Percentiles rank a stretch among this genome's conserved stretches.
These are phyloP conservation scores for Malassezia japonica DNA, from an alignment of 1,284 basidiomycete species.

Conservation along the genomic window DNA sequence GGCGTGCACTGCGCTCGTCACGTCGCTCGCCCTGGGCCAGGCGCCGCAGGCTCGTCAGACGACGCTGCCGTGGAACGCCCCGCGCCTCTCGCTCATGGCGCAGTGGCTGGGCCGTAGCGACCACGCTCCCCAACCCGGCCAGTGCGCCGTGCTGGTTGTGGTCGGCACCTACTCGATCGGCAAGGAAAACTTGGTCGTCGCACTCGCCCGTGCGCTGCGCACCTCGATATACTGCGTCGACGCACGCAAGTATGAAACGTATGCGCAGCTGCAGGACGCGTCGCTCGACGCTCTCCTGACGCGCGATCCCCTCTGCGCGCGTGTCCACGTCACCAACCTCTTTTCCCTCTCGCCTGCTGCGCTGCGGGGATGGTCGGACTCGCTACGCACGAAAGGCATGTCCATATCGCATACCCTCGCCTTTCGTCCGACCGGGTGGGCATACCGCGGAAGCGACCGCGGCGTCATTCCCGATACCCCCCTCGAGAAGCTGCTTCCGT, in stretches of 20 bases:
- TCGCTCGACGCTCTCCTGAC: conserved; percentile 73
- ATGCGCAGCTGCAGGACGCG: conserved; percentile 47
- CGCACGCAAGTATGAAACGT: conserved; percentile 46
- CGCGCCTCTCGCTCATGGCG: not conserved
- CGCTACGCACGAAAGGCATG: conserved; percentile 62
- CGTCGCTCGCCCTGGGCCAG: not conserved
- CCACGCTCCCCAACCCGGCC: not conserved
- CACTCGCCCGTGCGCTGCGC: conserved; percentile 68
- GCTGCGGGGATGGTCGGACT: conserved; percentile 59
- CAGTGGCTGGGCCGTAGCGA: not conserved
- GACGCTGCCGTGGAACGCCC: not conserved
- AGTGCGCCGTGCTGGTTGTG: conserved; percentile 57
- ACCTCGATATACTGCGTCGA: conserved; percentile 84
- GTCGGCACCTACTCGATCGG: conserved; percentile 95
- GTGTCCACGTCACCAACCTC: conserved; percentile 78
- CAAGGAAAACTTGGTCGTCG: conserved; percentile 93
- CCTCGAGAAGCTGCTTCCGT: conserved; percentile 52
- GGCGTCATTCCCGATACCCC: conserved; percentile 43
- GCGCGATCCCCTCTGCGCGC: conserved; percentile 62
- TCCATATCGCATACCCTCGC: conserved; percentile 67
- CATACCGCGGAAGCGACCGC: conserved; percentile 63
- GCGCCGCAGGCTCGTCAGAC: not conserved
- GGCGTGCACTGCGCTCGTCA: conserved; percentile 69
- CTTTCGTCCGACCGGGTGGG: conserved; percentile 90
- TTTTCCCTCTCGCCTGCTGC: conserved; percentile 67